These are phyloP conservation scores for Lecanoromycetidae sp. DNA, from an alignment of 2,329 filamentous ascomycete genomes.

Conservation along the genomic window DNA sequence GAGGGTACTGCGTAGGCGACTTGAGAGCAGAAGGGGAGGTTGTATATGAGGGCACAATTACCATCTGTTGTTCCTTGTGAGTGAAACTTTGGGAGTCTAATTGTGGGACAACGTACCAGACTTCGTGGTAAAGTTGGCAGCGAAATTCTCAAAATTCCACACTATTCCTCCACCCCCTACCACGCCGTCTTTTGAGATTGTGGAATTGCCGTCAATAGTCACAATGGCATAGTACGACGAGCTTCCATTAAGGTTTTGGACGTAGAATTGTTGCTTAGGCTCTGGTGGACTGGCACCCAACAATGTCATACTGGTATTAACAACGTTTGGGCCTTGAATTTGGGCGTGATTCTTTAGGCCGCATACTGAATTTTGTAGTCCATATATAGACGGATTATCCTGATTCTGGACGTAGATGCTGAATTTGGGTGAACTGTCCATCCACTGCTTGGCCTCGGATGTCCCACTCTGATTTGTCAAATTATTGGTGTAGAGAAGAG, in stretches of 20 bases:
- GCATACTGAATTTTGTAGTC: conserved; percentile 70
- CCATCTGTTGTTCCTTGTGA: conserved; percentile 39
- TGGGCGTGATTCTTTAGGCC: conserved; percentile 57
- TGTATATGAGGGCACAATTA: conserved; percentile 75
- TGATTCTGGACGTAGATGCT: conserved; percentile 62
- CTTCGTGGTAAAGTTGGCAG: conserved; percentile 65
- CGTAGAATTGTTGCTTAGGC: conserved; percentile 86
- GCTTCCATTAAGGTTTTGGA: conserved; percentile 57
- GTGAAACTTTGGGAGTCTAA: conserved; percentile 2
- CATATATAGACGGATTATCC: conserved; percentile 48
- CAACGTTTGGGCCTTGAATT: conserved; percentile 41
- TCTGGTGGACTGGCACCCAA: conserved; percentile 55
- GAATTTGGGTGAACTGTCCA: conserved; percentile 50
- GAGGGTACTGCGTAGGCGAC: conserved; percentile 85
- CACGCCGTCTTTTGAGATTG: conserved; percentile 40
- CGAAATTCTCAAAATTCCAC: conserved; percentile 57
- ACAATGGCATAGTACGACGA: conserved; percentile 58
- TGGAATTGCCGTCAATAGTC: conserved; percentile 44
- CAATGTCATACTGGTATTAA: conserved; percentile 55
- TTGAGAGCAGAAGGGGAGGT: conserved; percentile 78
- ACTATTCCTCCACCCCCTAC: conserved; percentile 65
- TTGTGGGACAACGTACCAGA: conserved; percentile 42
- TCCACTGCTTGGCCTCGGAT: conserved; percentile 41
- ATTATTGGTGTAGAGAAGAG: conserved; percentile 67
- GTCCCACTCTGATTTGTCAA: conserved; percentile 42